Conservation (phyloP, 345 rosid genomes). For the Limnanthes douglasii region DNA sequence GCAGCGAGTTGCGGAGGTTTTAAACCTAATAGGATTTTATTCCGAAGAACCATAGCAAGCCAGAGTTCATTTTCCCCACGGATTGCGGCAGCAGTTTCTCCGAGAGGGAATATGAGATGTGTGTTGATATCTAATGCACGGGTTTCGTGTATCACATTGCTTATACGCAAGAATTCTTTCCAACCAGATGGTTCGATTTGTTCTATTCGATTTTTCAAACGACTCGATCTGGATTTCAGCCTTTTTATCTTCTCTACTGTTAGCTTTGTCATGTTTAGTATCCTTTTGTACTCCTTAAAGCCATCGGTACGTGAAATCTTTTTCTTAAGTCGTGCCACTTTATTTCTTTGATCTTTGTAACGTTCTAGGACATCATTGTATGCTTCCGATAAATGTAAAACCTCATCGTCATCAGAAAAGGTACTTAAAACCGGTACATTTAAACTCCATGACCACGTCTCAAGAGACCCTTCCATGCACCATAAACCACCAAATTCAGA, state of each 20-base stretch:
- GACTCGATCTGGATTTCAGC: conserved; percentile 51
- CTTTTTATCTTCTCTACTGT: conserved; percentile 69
- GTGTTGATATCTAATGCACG: conserved; percentile 74
- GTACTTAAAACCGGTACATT: conserved; percentile 87
- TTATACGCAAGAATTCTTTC: conserved; percentile 82
- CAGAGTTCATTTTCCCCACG: conserved; percentile 95
- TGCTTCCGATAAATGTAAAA: conserved; percentile 37
- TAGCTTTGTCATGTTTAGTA: conserved; percentile 41
- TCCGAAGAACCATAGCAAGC: conserved; percentile 83
- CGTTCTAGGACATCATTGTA: conserved; percentile 40
- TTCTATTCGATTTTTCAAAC: conserved; percentile 49
- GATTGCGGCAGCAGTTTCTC: conserved; percentile 93
- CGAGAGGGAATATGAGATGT: conserved; percentile 65
- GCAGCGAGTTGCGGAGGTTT: conserved; percentile 86
- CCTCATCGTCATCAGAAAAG: conserved; percentile 60
- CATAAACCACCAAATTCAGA: conserved; percentile 74
- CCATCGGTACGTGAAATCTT: conserved; percentile 67
- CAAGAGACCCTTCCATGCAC: conserved; percentile 77
- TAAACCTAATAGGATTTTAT: conserved; percentile 41
- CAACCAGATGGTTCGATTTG: conserved; percentile 95
- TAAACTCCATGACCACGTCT: conserved; percentile 97
- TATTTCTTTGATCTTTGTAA: conserved; percentile 56
- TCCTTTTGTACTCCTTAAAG: conserved; percentile 69
- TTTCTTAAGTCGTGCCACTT: conserved; percentile 77
- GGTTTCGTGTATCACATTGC: conserved; percentile 74